Conservation (phyloP, 2,329 filamentous ascomycete species). For the Aureobasidium sp. region DNA sequence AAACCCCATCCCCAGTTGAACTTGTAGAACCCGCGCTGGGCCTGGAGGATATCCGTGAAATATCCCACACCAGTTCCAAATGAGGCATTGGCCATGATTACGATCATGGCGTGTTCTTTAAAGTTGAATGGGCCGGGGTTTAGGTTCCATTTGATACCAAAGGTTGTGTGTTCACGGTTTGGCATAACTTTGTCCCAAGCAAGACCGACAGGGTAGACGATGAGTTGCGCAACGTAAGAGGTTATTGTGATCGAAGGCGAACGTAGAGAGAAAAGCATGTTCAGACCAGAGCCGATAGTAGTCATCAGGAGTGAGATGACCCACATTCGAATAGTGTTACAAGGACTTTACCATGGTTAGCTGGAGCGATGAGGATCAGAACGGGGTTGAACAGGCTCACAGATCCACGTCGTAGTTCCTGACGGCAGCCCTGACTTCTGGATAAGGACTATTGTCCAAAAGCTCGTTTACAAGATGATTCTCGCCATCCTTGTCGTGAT, state of each 20-base stretch:
- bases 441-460: constrained; percentile 57
- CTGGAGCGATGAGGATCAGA: neutral
- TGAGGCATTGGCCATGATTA: constrained; percentile 53
- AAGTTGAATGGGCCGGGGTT: constrained; percentile 51
- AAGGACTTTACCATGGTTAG: constrained; percentile 28
- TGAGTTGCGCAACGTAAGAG: constrained; percentile 24
- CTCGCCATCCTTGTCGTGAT: constrained; percentile 46
- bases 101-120: constrained; percentile 54
- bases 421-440: constrained; percentile 47
- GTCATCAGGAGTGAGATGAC: constrained; percentile 50
- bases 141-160: constrained; percentile 48
- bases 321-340: constrained; percentile 56
- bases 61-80: constrained; percentile 44
- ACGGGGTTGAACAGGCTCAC: neutral
- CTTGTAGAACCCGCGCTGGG: constrained; percentile 63
- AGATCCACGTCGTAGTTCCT: constrained; percentile 55
- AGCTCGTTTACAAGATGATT: constrained; percentile 49
- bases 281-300: constrained; percentile 49
- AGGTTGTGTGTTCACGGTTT: constrained; percentile 42
- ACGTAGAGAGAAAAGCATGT: constrained; percentile 70
- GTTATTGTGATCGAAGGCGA: constrained; percentile 20
- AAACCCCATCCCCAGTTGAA: constrained; percentile 35
- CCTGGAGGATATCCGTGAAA: constrained; percentile 64
- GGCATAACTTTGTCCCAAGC: constrained; percentile 49
- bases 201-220: constrained; percentile 36